Evolutionary conservation across 2,329 filamentous ascomycete genomes (phyloP).

Genomic region (Alternaria metachromatica): DNA sequence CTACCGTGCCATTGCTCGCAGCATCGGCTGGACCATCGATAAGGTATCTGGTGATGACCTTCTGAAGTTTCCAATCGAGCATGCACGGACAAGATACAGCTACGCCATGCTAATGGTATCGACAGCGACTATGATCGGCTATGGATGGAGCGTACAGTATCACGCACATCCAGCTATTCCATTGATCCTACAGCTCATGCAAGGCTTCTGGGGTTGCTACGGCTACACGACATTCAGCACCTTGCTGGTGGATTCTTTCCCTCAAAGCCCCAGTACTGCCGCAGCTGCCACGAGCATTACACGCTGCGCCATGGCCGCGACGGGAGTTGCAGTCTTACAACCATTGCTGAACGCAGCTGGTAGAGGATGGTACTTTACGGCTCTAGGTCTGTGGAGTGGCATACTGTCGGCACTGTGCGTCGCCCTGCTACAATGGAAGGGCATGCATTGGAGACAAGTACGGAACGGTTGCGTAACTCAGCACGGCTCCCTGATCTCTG

Average conservation of each 20-base stretch:
- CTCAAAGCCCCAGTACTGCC: background rate
- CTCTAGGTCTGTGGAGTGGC: background rate
- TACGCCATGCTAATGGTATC: background rate
- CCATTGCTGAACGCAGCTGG: background rate
- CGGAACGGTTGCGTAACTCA: background rate
- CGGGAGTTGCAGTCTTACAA: background rate
- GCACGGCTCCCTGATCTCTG: rapidly evolving
- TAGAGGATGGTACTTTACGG: conserved; percentile 1
- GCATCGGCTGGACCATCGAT: background rate
- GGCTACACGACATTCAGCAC: background rate
- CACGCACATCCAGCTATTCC: background rate
- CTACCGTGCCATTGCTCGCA: background rate
- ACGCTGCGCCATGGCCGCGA: background rate
- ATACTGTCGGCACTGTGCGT: background rate
- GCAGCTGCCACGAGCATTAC: background rate
- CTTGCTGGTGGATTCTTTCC: background rate
- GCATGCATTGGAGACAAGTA: background rate
- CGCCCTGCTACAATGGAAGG: background rate
- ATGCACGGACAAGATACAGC: background rate
- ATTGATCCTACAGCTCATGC: background rate
- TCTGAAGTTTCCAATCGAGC: background rate
- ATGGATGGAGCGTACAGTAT: background rate
- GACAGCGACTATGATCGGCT: background rate
- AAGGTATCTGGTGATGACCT: background rate
- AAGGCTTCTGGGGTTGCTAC: background rate